phyloP scores from a whole-genome alignment of 225 moss, liverwort and hornwort species.

The Climacium dendroides region DNA sequence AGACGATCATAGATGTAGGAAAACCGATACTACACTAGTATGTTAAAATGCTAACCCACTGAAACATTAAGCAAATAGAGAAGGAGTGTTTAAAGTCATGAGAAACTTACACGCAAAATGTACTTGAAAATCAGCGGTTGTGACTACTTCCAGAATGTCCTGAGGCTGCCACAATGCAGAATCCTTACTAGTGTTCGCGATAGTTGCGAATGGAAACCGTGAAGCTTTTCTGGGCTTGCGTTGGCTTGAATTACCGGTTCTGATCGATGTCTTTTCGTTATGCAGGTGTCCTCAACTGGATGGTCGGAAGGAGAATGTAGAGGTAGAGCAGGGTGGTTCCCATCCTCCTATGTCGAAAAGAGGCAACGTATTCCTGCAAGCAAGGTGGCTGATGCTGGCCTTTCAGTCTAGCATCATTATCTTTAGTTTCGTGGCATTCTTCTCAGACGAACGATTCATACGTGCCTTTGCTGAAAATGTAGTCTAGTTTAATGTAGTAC shows the following conservation, averaged over 20 bases:
- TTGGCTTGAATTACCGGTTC: not conserved
- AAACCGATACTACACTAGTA: not conserved
- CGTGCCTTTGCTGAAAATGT: not conserved
- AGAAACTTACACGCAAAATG: no score
- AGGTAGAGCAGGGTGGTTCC: conserved; percentile 39
- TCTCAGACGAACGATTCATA: not conserved
- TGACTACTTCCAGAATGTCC: not conserved
- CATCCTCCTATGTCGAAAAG: conserved; percentile 28
- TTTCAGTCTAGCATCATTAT: not conserved
- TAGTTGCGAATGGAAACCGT: not conserved
- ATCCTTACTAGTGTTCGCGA: not conserved
- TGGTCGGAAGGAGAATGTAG: conserved; percentile 48
- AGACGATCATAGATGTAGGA: not conserved
- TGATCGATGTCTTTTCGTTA: not conserved
- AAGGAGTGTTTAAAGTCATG: conserved; percentile 37
- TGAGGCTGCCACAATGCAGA: not conserved
- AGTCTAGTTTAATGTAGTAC: not conserved
- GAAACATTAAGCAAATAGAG: conserved; percentile 37
- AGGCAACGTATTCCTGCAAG: conserved; percentile 33
- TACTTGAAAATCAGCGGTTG: conserved; percentile 1
- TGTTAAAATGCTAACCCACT: no score
- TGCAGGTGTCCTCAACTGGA: conserved; percentile 26
- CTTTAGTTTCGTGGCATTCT: not conserved
- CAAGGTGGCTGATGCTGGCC: conserved; percentile 30
- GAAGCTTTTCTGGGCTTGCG: not conserved